phyloP scores from a whole-genome alignment of 768 basidiomycete genomes.

The Clathrus columnatus region DNA sequence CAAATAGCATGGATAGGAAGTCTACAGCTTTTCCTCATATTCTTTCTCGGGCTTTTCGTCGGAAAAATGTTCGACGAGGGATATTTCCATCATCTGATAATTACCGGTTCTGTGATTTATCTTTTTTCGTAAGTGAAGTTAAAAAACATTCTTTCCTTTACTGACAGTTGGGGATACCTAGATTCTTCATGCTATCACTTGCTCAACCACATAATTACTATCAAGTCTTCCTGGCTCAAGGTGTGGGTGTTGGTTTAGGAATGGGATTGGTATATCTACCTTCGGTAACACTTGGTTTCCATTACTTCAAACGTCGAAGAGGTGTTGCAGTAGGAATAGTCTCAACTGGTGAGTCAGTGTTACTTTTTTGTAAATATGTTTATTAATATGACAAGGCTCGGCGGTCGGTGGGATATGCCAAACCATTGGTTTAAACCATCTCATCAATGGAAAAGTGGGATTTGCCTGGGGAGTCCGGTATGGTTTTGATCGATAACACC shows the following conservation, averaged over 20 bases:
- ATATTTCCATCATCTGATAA: constrained; percentile 3
- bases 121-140: constrained; percentile 8
- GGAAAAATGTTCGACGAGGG: constrained; percentile 13
- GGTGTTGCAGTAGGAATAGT: constrained; percentile 38
- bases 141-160: too few relatives aligned
- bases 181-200: constrained; percentile 40
- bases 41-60: background rate
- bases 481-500: background rate
- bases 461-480: constrained; percentile 7
- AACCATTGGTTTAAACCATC: constrained; percentile 43
- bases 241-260: constrained; percentile 33
- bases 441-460: constrained; percentile 18
- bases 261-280: constrained; percentile 39
- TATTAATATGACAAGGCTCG: background rate
- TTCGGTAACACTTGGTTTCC: constrained; percentile 35
- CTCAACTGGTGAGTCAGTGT: constrained; percentile 31
- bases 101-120: constrained; percentile 2
- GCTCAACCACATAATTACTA: constrained; percentile 29
- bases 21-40: constrained; percentile 10
- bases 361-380: background rate
- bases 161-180: too few relatives aligned
- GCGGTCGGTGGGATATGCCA: constrained; percentile 40
- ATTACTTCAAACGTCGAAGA: constrained; percentile 36
- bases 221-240: constrained; percentile 38
- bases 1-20: constrained; percentile 11